Percentiles rank a stretch among this genome's conserved stretches.
Evolutionary conservation across 2,329 filamentous ascomycete species (phyloP).

Genomic region (Colletotrichum chrysophilum): DNA sequence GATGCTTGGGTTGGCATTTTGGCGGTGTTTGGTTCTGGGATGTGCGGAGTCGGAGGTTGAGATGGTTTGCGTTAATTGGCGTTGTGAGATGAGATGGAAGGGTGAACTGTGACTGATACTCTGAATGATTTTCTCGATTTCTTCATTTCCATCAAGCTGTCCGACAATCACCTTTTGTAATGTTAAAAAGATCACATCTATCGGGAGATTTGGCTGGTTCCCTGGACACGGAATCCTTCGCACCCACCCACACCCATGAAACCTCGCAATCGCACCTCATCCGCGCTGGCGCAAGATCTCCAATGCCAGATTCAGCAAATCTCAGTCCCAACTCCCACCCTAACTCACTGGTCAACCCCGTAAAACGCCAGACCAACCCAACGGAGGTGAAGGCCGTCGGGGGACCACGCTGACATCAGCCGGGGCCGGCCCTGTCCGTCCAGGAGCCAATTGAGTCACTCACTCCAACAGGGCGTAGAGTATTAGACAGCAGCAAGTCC

Average conservation of each 20-base stretch:
- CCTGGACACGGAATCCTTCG: not conserved
- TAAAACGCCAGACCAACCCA: not conserved
- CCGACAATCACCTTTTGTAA: not conserved
- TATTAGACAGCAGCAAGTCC: not conserved
- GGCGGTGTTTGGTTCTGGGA: not conserved
- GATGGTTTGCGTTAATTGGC: not conserved
- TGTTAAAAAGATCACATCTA: not conserved
- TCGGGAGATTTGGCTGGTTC: not conserved
- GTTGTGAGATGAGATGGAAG: not conserved
- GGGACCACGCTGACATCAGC: not conserved
- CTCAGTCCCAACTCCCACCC: not conserved
- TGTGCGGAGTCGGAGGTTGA: not conserved
- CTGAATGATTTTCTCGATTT: not conserved
- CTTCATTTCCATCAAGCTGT: not conserved
- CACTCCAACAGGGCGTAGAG: not conserved
- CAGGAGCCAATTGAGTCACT: not conserved
- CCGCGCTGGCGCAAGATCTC: not conserved
- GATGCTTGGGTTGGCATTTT: conserved; percentile 10
- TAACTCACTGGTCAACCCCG: not conserved
- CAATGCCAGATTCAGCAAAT: not conserved
- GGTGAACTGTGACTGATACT: not conserved
- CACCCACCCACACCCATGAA: not conserved
- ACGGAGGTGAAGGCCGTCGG: not conserved
- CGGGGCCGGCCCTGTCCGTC: not conserved
- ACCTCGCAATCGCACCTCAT: not conserved